Conservation (phyloP, 192 early-diverging fungal genomes). For the Martensiomyces pterosporus region DNA sequence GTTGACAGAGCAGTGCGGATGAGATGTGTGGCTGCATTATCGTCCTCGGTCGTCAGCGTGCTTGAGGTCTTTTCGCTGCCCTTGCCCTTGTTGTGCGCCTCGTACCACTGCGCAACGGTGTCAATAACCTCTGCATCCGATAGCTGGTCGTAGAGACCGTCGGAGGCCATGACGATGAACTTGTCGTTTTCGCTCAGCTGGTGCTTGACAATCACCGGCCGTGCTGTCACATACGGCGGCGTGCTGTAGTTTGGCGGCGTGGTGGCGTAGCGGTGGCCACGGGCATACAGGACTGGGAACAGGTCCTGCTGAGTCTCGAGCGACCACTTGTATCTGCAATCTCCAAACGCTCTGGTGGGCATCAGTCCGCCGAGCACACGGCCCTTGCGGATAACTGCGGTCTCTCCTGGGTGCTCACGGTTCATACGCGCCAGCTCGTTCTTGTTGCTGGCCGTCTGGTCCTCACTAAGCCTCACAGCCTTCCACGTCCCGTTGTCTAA, state of each 20-base stretch:
- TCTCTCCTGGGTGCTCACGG: constrained; percentile 71
- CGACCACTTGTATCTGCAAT: constrained; percentile 68
- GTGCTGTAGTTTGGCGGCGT: constrained; percentile 54
- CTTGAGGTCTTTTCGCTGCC: not conserved
- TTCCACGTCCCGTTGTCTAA: constrained; percentile 47
- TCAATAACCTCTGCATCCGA: constrained; percentile 58
- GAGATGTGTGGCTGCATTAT: constrained; percentile 68
- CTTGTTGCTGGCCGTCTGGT: constrained; percentile 58
- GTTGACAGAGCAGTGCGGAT: constrained; percentile 58
- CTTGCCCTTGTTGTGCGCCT: constrained; percentile 12
- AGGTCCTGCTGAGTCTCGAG: constrained; percentile 51
- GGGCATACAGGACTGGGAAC: constrained; percentile 23
- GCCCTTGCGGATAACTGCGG: constrained; percentile 54
- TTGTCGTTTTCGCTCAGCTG: constrained; percentile 56
- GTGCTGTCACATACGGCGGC: constrained; percentile 73
- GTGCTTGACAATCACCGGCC: constrained; percentile 63
- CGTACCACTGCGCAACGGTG: constrained; percentile 43
- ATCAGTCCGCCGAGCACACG: constrained; percentile 59
- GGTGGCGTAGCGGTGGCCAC: constrained; percentile 44
- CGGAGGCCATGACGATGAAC: constrained; percentile 77
- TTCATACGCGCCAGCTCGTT: constrained; percentile 54
- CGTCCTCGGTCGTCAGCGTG: constrained; percentile 39
- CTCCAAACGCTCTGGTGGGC: constrained; percentile 63
- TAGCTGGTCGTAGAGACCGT: constrained; percentile 79
- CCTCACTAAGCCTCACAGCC: constrained; percentile 56